Percentiles rank a stretch among this genome's conserved stretches.
Evolutionary conservation across 2,329 filamentous ascomycete genomes (phyloP).

Genomic region (Claviceps maximensis): DNA sequence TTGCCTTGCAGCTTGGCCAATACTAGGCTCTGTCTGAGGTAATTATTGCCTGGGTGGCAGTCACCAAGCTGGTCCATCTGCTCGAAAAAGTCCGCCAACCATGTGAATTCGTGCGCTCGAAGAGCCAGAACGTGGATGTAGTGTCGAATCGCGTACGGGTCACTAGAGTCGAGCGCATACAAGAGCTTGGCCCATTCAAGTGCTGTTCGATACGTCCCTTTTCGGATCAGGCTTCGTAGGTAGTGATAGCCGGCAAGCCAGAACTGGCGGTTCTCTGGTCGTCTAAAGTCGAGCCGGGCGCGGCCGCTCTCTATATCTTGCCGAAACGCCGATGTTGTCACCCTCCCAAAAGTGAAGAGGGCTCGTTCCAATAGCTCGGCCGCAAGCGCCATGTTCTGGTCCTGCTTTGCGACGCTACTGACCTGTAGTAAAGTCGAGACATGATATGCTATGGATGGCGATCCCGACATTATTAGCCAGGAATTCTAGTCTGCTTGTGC

Average conservation of each 20-base stretch:
- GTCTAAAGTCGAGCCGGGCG: slow-evolving; percentile 65
- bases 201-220: slow-evolving; percentile 87
- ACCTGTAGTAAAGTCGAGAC: slow-evolving; percentile 89
- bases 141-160: slow-evolving; percentile 74
- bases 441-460: slow-evolving; percentile 53
- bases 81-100: slow-evolving; percentile 58
- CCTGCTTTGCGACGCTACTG: slow-evolving; percentile 81
- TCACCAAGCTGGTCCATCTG: slow-evolving; percentile 22
- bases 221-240: slow-evolving; percentile 69
- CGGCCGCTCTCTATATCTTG: slow-evolving; percentile 63
- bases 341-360: slow-evolving; percentile 84
- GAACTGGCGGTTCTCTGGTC: slow-evolving; percentile 82
- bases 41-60: slow-evolving; percentile 34
- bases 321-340: slow-evolving; percentile 70
- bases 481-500: background rate
- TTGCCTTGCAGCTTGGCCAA: slow-evolving; percentile 63
- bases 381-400: slow-evolving; percentile 74
- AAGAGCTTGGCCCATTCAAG: slow-evolving; percentile 89
- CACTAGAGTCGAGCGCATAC: slow-evolving; percentile 58
- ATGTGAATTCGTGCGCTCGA: slow-evolving; percentile 62
- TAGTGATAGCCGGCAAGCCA: slow-evolving; percentile 87
- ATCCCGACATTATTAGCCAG: slow-evolving; percentile 9
- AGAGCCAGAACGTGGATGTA: slow-evolving; percentile 75
- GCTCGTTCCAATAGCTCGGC: slow-evolving; percentile 83
- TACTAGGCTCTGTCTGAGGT: slow-evolving; percentile 63